Base-by-base conservation (phyloP, 192 early-diverging fungal genomes). In the Coemansia sp. region DNA sequence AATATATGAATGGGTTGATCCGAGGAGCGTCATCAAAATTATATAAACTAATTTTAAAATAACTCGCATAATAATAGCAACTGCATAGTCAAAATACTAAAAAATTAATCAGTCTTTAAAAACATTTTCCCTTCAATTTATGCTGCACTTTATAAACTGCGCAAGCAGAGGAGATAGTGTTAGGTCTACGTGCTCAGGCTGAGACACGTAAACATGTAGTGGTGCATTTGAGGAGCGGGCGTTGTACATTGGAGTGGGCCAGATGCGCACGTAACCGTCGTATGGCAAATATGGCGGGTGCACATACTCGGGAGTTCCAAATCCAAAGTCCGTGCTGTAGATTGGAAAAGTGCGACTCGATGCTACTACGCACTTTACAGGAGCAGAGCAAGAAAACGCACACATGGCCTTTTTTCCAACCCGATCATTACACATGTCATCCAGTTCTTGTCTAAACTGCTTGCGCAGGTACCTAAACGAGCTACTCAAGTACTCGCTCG, bases 271-370 rank as follows among this genome's bases (percentile, higher is more conserved):
- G 53, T 69, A 81, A 2, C 78, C 78, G 35, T 81, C 78, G 14
- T 64, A 81, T 1, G 78, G 78, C 17, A 75, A 52, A 29, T 66
- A 81, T 15, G 78, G 78, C 52, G 78, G 72, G 4, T 72, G 69
- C 25, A 81, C 72, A 48, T 75, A 74, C 27, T 53, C 69, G 17
- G 78, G 78, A 24, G 54, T 24, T 4, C 78, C 78, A 69, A 72
- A 75, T 2, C 78, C 78, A 63, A 72, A 81, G 60, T 81, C 72
- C 2, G 61, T 59, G 59, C 74, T 52, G 17, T 81, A 81, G 25
- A 81, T 81, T 3, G 72, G 78, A 41, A 81, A 81, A 4, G 59
- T 75, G 50, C 72, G 68, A 37, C 78, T 81, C 9, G 69, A 69
- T 2, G 78, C 75, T 8, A 81, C 55, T 0, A 66, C 65, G 60